These are phyloP conservation scores for Eucalyptus caleyi DNA, from an alignment of 345 rosid species.

Conservation along the genomic window DNA sequence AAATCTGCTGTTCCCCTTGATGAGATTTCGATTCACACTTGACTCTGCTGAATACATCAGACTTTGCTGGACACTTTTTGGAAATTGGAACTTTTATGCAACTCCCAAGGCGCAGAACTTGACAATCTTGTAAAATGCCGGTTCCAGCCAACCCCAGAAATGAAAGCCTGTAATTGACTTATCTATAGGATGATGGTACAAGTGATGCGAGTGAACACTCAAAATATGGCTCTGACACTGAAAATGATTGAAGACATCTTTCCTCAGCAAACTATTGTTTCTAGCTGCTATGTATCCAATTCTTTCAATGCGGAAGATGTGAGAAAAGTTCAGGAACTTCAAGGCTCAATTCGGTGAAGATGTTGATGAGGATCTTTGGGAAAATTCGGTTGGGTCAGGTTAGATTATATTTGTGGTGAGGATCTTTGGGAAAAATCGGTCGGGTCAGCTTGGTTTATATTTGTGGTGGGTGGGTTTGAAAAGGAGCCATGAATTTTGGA, in stretches of 20 bases:
- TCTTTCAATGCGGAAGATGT: not conserved
- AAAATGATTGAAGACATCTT: not conserved
- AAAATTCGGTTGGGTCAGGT: too few relatives aligned
- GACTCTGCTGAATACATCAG: not conserved
- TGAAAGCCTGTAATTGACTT: not conserved
- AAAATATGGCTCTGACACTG: not conserved
- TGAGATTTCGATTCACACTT: not conserved
- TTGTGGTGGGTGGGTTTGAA: too few relatives aligned
- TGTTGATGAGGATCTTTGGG: not conserved
- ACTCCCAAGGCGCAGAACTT: not conserved
- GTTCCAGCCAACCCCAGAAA: not conserved
- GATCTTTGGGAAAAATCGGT: too few relatives aligned
- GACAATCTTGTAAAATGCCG: not conserved
- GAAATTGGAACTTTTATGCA: not conserved
- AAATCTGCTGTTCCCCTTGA: not conserved
- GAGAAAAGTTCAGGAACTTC: not conserved
- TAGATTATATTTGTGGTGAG: too few relatives aligned
- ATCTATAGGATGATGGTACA: not conserved
- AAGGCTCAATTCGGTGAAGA: not conserved
- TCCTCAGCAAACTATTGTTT: not conserved
- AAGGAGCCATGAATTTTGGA: too few relatives aligned
- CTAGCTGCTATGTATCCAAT: not conserved
- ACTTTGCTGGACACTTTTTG: not conserved
- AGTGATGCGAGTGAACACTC: not conserved
- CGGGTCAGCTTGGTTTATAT: too few relatives aligned